These are phyloP conservation scores for Phytomonas sp. DNA, from an alignment of 208 protist genomes.

Conservation along the genomic window DNA sequence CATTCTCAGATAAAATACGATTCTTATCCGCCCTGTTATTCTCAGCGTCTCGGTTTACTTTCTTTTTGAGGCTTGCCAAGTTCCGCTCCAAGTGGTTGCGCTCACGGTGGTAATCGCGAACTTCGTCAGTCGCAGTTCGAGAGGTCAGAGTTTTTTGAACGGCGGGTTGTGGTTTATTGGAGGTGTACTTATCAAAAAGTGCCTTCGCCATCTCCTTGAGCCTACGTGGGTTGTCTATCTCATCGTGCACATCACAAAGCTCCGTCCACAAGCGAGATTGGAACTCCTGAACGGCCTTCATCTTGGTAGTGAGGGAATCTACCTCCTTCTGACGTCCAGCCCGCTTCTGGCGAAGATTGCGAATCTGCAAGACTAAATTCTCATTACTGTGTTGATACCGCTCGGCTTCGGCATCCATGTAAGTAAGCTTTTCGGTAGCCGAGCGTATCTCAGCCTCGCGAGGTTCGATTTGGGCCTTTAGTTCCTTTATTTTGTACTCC, in stretches of 20 bases:
- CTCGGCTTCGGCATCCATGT: conserved; percentile 93
- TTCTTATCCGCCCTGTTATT: conserved; percentile 83
- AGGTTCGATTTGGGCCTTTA: conserved; percentile 97
- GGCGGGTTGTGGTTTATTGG: conserved; percentile 16
- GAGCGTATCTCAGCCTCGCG: conserved; percentile 91
- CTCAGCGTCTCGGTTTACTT: conserved; percentile 92
- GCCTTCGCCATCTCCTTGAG: conserved; percentile 90
- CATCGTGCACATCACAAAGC: conserved; percentile 63
- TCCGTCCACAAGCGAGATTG: conserved; percentile 87
- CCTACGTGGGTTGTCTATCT: conserved; percentile 35
- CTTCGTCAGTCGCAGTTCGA: conserved; percentile 82
- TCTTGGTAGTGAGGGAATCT: conserved; percentile 46
- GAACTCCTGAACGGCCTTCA: conserved; percentile 70
- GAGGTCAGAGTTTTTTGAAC: conserved; percentile 16
- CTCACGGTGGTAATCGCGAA: conserved; percentile 93
- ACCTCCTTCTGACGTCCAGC: conserved; percentile 91
- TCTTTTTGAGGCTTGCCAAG: conserved; percentile 88
- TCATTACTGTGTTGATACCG: conserved; percentile 91
- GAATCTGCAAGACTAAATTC: conserved; percentile 88
- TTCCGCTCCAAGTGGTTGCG: conserved; percentile 93
- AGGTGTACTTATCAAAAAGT: conserved; percentile 90
- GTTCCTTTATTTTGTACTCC: conserved; percentile 97
- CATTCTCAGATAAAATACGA: conserved; percentile 94
- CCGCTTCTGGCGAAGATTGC: conserved; percentile 90
- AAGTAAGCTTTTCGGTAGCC: conserved; percentile 90